A percentile compares a stretch with the other conserved stretches of the same genome.
Conservation (phyloP, 805 yeast species). For the Ogataea glucozyma region DNA sequence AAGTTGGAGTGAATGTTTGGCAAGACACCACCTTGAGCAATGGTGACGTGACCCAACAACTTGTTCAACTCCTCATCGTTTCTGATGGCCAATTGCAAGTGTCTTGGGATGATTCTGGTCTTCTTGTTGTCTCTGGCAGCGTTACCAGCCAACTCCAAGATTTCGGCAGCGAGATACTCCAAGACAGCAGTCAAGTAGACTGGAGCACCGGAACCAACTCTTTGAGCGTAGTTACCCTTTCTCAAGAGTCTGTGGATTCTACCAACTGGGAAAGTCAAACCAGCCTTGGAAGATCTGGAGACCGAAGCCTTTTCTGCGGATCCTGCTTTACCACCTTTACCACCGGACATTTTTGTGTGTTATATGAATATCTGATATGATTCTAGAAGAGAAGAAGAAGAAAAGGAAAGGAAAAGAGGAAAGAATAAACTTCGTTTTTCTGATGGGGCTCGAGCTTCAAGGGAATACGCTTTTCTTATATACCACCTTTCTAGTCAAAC, state of each 20-base stretch:
- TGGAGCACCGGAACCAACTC: slow-evolving; percentile 99
- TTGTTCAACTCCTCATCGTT: slow-evolving; percentile 98
- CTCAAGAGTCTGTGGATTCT: slow-evolving; percentile 96
- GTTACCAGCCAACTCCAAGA: slow-evolving; percentile 96
- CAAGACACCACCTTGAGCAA: slow-evolving; percentile 99
- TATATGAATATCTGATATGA: slow-evolving; percentile 1
- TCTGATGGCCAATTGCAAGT: slow-evolving; percentile 97
- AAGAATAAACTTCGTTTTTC: no score
- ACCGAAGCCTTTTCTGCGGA: slow-evolving; percentile 93
- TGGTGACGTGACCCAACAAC: slow-evolving; percentile 87
- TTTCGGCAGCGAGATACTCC: slow-evolving; percentile 97
- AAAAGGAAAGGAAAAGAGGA: not conserved
- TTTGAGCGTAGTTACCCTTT: slow-evolving; percentile 97
- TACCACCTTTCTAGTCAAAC: not conserved
- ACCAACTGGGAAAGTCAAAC: slow-evolving; percentile 99
- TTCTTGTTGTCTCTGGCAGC: slow-evolving; percentile 99
- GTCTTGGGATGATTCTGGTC: slow-evolving; percentile 98
- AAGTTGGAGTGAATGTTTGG: slow-evolving; percentile 95
- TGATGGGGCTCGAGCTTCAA: not conserved
- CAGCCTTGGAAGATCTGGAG: slow-evolving; percentile 98
- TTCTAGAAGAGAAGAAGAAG: slow-evolving; percentile 11
- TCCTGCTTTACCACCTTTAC: slow-evolving; percentile 93
- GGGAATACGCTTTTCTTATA: slow-evolving; percentile 9
- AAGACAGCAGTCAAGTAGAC: slow-evolving; percentile 95
- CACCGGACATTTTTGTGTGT: slow-evolving; percentile 55